phyloP scores from a whole-genome alignment of 164 flowering plant genomes.

The Magnolia changhungtana region DNA sequence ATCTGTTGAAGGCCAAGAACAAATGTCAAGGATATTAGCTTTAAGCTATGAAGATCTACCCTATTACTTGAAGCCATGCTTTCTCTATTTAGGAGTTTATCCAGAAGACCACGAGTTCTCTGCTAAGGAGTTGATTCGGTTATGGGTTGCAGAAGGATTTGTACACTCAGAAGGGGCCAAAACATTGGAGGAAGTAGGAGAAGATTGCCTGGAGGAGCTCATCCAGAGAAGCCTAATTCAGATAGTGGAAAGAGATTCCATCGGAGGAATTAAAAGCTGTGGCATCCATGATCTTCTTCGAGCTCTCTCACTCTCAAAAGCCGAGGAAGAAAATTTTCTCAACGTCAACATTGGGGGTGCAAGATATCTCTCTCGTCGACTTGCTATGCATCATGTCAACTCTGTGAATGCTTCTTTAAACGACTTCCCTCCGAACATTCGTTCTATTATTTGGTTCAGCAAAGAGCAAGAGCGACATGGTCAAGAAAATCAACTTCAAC shows the following conservation, averaged over 20 bases:
- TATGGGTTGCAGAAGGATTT: conserved; percentile 7
- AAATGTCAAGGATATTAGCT: not conserved
- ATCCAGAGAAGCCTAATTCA: not conserved
- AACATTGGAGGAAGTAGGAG: not conserved
- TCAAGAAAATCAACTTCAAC: not conserved
- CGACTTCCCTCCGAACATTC: not conserved
- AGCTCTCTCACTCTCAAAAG: not conserved
- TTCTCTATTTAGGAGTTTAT: not conserved
- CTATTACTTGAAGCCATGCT: not conserved
- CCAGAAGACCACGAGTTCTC: not conserved
- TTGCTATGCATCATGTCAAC: not conserved
- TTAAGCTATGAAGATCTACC: conserved; percentile 4
- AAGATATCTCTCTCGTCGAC: not conserved
- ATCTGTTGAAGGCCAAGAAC: not conserved
- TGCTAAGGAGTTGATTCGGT: not conserved
- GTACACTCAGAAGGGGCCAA: not conserved
- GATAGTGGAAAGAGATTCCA: not conserved
- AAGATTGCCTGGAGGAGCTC: conserved; percentile 1
- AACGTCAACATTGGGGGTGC: not conserved
- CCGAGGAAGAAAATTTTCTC: not conserved
- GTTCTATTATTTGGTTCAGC: not conserved
- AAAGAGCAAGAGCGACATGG: no score
- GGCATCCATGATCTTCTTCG: conserved; percentile 1
- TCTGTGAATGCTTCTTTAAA: not conserved
- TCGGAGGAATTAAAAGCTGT: not conserved